A percentile compares a stretch with the other conserved stretches of the same genome.
phyloP scores from a whole-genome alignment of 176 grass and related monocot species.

The Leersia perrieri region DNA sequence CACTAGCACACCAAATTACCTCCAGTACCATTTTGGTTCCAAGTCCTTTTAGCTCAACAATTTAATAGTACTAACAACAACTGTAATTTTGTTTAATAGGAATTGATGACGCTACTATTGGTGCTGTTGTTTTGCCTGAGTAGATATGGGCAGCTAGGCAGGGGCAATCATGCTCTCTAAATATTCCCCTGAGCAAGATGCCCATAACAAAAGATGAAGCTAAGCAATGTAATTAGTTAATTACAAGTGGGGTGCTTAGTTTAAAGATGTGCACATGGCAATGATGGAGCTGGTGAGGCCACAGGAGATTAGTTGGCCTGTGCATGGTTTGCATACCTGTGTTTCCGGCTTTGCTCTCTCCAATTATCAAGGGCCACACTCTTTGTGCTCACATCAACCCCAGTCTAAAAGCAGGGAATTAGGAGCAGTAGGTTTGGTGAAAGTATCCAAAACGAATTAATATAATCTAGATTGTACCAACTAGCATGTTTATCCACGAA shows the following conservation, averaged over 20 bases:
- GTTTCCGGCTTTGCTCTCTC: constrained; percentile 14
- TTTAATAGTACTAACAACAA: background rate
- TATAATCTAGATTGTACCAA: background rate
- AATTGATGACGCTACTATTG: background rate
- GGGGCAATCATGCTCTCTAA: constrained; percentile 39
- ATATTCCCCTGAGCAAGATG: constrained; percentile 25
- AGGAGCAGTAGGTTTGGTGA: constrained; percentile 24
- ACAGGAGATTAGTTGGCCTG: constrained; percentile 37
- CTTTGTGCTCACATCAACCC: background rate
- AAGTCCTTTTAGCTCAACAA: background rate
- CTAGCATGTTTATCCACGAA: background rate
- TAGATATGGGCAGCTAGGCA: background rate
- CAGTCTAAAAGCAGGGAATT: background rate
- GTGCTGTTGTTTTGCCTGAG: constrained; percentile 17
- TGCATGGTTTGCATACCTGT: constrained; percentile 4
- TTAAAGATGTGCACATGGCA: constrained; percentile 37
- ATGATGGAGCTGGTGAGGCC: constrained; percentile 39
- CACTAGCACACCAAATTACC: background rate
- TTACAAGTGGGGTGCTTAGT: constrained; percentile 30
- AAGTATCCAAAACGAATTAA: background rate
- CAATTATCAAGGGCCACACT: constrained; percentile 39
- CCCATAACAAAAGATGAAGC: background rate
- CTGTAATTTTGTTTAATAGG: background rate
- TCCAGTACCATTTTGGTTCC: background rate
- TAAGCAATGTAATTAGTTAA: constrained; percentile 2